A percentile compares a stretch with the other conserved stretches of the same genome.
Evolutionary conservation across 164 flowering plant species (phyloP).

Genomic region (Liquidambar formosana): DNA sequence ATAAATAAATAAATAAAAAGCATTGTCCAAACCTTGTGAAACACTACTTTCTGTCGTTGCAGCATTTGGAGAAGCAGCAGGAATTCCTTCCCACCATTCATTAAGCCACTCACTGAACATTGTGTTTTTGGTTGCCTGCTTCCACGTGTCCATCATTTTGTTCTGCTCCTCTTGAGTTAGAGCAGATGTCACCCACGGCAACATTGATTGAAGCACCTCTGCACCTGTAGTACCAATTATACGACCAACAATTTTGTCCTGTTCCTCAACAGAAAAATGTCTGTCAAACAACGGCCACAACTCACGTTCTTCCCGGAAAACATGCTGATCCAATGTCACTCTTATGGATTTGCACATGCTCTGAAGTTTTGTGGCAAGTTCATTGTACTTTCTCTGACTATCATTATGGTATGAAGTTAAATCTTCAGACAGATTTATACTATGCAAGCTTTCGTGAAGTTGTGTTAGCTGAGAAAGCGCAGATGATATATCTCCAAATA

Average conservation of each 20-base stretch:
- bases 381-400: constrained; percentile 48
- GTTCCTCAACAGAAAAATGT: constrained; percentile 92
- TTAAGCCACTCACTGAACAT: constrained; percentile 98
- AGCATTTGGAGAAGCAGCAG: constrained; percentile 33
- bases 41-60: constrained; percentile 37
- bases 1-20: constrained; percentile 1
- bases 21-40: constrained; percentile 51
- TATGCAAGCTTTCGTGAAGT: constrained; percentile 49
- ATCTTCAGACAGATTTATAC: constrained; percentile 18
- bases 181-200: constrained; percentile 96
- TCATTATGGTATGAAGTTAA: constrained; percentile 22
- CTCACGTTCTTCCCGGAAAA: constrained; percentile 85
- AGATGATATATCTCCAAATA: constrained; percentile 81
- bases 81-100: constrained; percentile 90
- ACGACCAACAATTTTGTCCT: constrained; percentile 89
- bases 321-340: constrained; percentile 87
- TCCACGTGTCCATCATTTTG: constrained; percentile 94
- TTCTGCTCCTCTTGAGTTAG: constrained; percentile 93
- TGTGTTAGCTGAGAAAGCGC: constrained; percentile 65
- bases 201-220: constrained; percentile 93
- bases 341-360: constrained; percentile 94
- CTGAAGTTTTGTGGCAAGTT: constrained; percentile 82
- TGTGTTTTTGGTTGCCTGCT: constrained; percentile 90
- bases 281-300: constrained; percentile 94
- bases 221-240: constrained; percentile 97